Evolutionary conservation across 305 asterid species (phyloP).

Genomic region (Fraxinus baroniana): DNA sequence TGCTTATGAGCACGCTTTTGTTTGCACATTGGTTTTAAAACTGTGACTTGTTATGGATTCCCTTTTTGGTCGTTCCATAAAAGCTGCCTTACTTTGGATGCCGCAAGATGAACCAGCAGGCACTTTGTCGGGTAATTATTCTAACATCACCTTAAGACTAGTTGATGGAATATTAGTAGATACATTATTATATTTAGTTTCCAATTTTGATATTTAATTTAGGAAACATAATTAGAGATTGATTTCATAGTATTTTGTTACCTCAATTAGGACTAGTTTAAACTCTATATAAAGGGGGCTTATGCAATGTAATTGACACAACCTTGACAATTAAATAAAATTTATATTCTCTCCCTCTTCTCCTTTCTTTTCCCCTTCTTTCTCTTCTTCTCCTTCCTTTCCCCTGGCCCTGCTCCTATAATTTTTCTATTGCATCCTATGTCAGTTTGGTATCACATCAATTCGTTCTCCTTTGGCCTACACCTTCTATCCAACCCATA

Average conservation of each 20-base stretch:
- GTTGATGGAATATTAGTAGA: neutral
- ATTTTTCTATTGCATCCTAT: neutral
- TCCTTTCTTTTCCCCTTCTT: neutral
- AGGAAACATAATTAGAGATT: neutral
- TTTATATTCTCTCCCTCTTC: neutral
- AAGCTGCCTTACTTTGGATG: neutral
- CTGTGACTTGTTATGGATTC: neutral
- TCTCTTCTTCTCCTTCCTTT: neutral
- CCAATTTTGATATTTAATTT: neutral
- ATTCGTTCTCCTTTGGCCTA: no score
- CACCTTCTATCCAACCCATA: neutral
- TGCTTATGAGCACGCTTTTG: neutral
- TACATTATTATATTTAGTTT: neutral
- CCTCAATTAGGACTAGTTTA: neutral
- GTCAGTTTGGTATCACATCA: neutral
- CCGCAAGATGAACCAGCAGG: neutral
- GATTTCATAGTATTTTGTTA: neutral
- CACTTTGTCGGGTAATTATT: neutral
- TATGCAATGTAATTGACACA: neutral
- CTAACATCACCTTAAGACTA: neutral
- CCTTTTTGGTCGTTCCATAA: neutral
- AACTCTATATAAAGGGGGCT: neutral
- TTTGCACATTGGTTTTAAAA: neutral
- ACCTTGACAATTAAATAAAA: neutral
- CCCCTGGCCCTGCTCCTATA: neutral